These are phyloP conservation scores for Podospora comata DNA, from an alignment of 495 filamentous ascomycete genomes.

Conservation along the genomic window DNA sequence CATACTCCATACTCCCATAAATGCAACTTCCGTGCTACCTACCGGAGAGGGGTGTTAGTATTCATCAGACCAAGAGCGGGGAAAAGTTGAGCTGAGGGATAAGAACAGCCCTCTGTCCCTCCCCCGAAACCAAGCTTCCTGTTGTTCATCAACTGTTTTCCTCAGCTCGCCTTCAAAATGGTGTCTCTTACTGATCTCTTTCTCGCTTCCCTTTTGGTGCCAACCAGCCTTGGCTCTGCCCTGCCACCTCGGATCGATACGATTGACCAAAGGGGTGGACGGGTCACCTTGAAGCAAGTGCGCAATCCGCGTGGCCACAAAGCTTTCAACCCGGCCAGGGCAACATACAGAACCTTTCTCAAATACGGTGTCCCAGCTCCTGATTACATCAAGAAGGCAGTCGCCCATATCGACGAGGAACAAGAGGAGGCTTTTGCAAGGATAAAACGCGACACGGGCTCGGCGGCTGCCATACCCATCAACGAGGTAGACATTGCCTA, in stretches of 20 bases:
- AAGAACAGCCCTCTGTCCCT: background rate
- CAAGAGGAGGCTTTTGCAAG: background rate
- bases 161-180: conserved; percentile 9
- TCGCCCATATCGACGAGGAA: conserved; percentile 32
- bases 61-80: background rate
- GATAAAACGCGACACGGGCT: conserved; percentile 40
- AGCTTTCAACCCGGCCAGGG: conserved; percentile 48
- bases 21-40: background rate
- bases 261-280: conserved; percentile 20
- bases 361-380: conserved; percentile 53
- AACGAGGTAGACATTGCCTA: conserved; percentile 63
- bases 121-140: background rate
- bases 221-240: conserved; percentile 26
- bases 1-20: background rate
- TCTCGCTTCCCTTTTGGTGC: conserved; percentile 23
- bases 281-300: conserved; percentile 51
- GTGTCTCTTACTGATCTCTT: conserved; percentile 23
- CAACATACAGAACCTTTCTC: conserved; percentile 57
- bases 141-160: background rate
- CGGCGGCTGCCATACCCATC: conserved; percentile 53
- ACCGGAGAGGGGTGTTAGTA: background rate
- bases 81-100: background rate
- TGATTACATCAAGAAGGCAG: conserved; percentile 36
- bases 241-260: conserved; percentile 33
- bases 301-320: conserved; percentile 43